These are phyloP conservation scores for Fusarium sp. DNA, from an alignment of 2,329 filamentous ascomycete genomes.

Conservation along the genomic window DNA sequence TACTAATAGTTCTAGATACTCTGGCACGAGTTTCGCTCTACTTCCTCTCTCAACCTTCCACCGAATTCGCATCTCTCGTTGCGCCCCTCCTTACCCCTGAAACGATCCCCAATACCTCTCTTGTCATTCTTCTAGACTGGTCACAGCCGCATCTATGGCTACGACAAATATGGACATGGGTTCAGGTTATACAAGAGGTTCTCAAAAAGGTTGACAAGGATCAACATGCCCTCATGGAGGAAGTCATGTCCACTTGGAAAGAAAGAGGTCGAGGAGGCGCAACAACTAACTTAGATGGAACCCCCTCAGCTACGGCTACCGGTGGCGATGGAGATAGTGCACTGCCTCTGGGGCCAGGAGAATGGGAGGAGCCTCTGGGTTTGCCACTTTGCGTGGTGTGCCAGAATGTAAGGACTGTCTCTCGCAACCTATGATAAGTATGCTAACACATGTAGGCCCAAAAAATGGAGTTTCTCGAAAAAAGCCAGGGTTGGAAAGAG, in stretches of 20 bases:
- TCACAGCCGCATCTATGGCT: constrained; percentile 93
- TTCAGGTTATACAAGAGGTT: constrained; percentile 82
- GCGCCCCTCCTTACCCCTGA: constrained; percentile 86
- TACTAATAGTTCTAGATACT: constrained; percentile 72
- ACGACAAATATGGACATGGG: constrained; percentile 88
- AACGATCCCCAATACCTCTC: constrained; percentile 85
- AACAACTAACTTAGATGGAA: constrained; percentile 72
- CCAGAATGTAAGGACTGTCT: constrained; percentile 76
- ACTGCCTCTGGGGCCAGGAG: constrained; percentile 84
- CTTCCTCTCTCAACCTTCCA: constrained; percentile 85
- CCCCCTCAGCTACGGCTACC: constrained; percentile 64
- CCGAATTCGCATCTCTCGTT: constrained; percentile 84
- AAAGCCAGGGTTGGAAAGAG: constrained; percentile 92
- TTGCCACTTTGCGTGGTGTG: constrained; percentile 94
- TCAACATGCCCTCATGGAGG: constrained; percentile 86
- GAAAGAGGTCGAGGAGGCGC: constrained; percentile 77
- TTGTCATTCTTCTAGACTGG: constrained; percentile 96
- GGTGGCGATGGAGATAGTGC: constrained; percentile 72
- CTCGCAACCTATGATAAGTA: constrained; percentile 1
- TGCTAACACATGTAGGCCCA: constrained; percentile 69
- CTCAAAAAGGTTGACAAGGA: constrained; percentile 79
- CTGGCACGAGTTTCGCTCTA: constrained; percentile 91
- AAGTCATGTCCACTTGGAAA: constrained; percentile 83
- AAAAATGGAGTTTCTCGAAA: constrained; percentile 90
- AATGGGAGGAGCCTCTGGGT: constrained; percentile 92